Evolutionary conservation across 129 eudicot species (phyloP).

Genomic region (Flaveria ramosissima): DNA sequence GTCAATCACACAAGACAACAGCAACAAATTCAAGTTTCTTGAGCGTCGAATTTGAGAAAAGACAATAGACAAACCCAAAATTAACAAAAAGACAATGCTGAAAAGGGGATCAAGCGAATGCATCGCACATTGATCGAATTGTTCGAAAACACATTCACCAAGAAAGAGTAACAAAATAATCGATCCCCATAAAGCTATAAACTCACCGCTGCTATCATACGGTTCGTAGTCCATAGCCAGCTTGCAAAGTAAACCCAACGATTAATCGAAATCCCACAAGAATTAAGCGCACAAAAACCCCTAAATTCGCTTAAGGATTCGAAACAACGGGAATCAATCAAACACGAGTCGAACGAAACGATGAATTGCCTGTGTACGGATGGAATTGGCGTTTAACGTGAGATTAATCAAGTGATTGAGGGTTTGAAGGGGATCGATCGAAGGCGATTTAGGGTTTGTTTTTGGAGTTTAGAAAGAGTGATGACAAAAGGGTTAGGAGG

Average conservation of each 20-base stretch:
- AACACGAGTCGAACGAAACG: not conserved
- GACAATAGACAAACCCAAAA: not conserved
- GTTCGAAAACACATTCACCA: slow-evolving; percentile 22
- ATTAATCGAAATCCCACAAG: slow-evolving; percentile 18
- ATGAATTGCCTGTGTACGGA: not conserved
- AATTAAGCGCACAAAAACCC: slow-evolving; percentile 28
- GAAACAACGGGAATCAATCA: slow-evolving; percentile 1
- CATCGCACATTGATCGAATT: slow-evolving; percentile 18
- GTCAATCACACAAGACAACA: slow-evolving; percentile 1
- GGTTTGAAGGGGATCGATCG: slow-evolving; percentile 20
- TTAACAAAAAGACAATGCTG: slow-evolving; percentile 28
- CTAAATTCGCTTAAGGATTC: slow-evolving; percentile 7
- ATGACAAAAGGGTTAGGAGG: slow-evolving; percentile 32
- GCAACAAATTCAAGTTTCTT: slow-evolving; percentile 10
- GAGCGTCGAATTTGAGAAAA: slow-evolving; percentile 9
- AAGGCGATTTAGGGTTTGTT: slow-evolving; percentile 35
- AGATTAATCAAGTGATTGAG: slow-evolving; percentile 1
- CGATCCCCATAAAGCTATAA: not conserved
- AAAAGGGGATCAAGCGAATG: not conserved
- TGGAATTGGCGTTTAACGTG: slow-evolving; percentile 8
- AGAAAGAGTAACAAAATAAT: not conserved
- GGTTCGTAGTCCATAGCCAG: slow-evolving; percentile 88
- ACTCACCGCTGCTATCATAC: slow-evolving; percentile 81
- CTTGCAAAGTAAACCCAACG: slow-evolving; percentile 25
- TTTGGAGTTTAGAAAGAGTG: slow-evolving; percentile 40